These are phyloP conservation scores for Cupressus sempervirens DNA, from an alignment of 75 land plant species.

Conservation along the genomic window DNA sequence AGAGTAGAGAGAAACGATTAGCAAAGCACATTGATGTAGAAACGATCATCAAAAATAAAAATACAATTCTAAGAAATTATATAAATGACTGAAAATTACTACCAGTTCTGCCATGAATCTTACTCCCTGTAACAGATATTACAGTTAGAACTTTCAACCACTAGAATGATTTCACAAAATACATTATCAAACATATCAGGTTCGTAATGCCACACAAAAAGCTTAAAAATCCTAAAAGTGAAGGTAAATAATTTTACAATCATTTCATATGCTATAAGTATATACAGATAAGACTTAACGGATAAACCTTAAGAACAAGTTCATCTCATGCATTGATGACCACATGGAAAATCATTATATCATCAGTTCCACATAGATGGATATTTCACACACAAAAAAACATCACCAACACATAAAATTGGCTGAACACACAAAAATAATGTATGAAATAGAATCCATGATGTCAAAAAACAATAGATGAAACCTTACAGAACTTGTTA, in stretches of 20 bases:
- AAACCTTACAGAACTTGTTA: not conserved
- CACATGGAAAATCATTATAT: not conserved
- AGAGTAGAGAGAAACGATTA: too few species aligned
- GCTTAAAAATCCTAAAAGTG: not conserved
- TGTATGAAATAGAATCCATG: slow-evolving; percentile 25
- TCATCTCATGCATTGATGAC: too few species aligned
- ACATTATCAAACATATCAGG: not conserved
- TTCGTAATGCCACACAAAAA: not conserved
- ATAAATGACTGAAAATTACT: too few species aligned
- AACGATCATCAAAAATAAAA: too few species aligned
- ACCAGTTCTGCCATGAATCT: too few species aligned
- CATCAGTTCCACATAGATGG: not conserved
- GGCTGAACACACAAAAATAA: not conserved
- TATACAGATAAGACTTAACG: not conserved
- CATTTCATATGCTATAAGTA: too few species aligned
- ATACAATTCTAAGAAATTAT: too few species aligned
- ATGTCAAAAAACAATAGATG: slow-evolving; percentile 18
- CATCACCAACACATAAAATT: not conserved
- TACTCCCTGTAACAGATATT: not conserved
- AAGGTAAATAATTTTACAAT: too few species aligned
- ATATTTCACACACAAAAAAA: not conserved
- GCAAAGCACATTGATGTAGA: too few species aligned
- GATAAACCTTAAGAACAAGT: not conserved
- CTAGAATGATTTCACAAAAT: not conserved
- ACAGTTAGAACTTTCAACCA: not conserved